A percentile compares a stretch with the other conserved stretches of the same genome.
Evolutionary conservation across 2,329 filamentous ascomycete species (phyloP).

Genomic region (Periconia digitata): DNA sequence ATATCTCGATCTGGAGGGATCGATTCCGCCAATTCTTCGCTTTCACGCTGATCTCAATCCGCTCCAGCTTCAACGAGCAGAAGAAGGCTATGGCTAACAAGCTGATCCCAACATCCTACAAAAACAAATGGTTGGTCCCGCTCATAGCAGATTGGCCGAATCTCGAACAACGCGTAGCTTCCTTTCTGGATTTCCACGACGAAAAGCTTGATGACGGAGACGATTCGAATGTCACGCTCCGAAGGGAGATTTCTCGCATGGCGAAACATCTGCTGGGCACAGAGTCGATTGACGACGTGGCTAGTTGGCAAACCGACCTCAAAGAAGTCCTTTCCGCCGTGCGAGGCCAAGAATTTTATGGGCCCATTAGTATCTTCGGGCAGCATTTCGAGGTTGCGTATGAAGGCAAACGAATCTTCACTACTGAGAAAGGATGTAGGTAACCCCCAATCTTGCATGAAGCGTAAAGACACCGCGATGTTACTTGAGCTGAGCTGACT

Average conservation of each 20-base stretch:
- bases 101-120: not conserved
- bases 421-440: not conserved
- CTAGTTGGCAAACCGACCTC: not conserved
- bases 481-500: too few species aligned
- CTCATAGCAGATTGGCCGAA: not conserved
- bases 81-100: not conserved
- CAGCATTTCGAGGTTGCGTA: not conserved
- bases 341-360: not conserved
- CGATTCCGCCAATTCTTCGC: not conserved
- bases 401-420: not conserved
- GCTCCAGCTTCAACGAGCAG: not conserved
- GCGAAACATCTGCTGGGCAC: not conserved
- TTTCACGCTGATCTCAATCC: not conserved
- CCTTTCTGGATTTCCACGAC: not conserved
- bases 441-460: too few species aligned
- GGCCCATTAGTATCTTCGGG: not conserved
- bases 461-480: too few species aligned
- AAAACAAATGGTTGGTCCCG: not conserved
- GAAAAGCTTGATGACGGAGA: not conserved
- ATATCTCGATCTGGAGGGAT: not conserved
- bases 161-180: not conserved
- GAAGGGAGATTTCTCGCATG: not conserved
- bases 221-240: not conserved
- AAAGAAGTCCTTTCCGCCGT: not conserved
- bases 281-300: not conserved